These are phyloP conservation scores for Aspergillus viridinutans DNA, from an alignment of 2,329 filamentous ascomycete genomes.

Conservation along the genomic window DNA sequence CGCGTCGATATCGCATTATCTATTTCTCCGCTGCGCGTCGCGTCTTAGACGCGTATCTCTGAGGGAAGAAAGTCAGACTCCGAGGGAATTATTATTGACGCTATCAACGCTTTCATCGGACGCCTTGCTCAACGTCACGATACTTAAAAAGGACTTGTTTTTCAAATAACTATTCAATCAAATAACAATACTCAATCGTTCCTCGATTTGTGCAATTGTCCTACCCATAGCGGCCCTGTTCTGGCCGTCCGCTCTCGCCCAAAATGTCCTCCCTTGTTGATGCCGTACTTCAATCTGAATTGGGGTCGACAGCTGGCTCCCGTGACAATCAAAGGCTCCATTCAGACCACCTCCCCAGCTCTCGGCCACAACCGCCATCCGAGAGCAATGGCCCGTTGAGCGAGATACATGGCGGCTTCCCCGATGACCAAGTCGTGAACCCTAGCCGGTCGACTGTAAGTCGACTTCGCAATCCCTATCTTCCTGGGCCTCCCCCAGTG, in stretches of 20 bases:
- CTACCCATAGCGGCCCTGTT: constrained; percentile 20
- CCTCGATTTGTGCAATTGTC: not conserved
- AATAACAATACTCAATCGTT: not conserved
- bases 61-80: constrained; percentile 7
- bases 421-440: constrained; percentile 60
- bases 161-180: not conserved
- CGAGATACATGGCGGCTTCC: constrained; percentile 55
- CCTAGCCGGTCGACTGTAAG: constrained; percentile 47
- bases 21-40: constrained; percentile 24
- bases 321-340: constrained; percentile 26
- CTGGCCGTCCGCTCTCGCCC: constrained; percentile 19
- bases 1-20: constrained; percentile 23
- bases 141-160: not conserved
- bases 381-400: constrained; percentile 50
- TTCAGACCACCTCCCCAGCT: constrained; percentile 48
- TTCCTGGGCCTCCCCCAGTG: constrained; percentile 54
- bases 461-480: constrained; percentile 47
- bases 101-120: constrained; percentile 2
- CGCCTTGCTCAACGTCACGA: not conserved
- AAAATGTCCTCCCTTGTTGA: constrained; percentile 41
- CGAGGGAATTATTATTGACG: not conserved
- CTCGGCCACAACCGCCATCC: constrained; percentile 50
- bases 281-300: constrained; percentile 40
- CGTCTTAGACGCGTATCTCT: constrained; percentile 21
- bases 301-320: constrained; percentile 32